Evolutionary conservation across 441 rosid species (phyloP).

Genomic region (Pelargonium cotyledonis): DNA sequence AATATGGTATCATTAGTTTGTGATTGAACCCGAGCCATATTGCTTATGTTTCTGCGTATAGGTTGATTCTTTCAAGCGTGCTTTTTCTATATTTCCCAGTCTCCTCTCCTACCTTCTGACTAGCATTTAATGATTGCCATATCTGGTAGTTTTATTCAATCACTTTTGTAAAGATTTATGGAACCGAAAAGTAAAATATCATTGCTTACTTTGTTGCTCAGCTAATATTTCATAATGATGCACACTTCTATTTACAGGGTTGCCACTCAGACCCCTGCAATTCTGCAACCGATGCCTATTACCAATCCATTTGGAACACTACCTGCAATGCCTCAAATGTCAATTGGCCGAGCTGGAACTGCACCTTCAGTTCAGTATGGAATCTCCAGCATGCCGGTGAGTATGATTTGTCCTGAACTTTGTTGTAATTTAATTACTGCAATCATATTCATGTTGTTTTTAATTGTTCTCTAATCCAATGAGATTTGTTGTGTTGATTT

Average conservation of each 20-base stretch:
- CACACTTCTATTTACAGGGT: conserved; percentile 36
- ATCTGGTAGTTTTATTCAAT: not conserved
- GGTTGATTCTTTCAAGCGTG: not conserved
- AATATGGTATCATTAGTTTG: conserved; percentile 1
- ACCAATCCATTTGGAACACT: conserved; percentile 88
- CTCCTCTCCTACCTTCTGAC: not conserved
- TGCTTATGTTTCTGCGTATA: not conserved
- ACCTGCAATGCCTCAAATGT: conserved; percentile 87
- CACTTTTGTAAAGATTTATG: not conserved
- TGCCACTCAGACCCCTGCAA: conserved; percentile 35
- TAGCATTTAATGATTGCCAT: not conserved
- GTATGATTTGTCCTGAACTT: conserved; percentile 20
- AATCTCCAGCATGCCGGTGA: conserved; percentile 89
- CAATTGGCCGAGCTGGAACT: conserved; percentile 71
- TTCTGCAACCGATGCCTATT: conserved; percentile 47
- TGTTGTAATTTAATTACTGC: conserved; percentile 5
- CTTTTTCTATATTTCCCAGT: not conserved
- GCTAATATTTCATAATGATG: conserved; percentile 7
- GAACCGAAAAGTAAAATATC: not conserved
- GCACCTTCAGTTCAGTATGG: conserved; percentile 84
- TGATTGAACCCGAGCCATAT: not conserved
- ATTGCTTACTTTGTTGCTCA: not conserved
- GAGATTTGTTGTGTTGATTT: not conserved
- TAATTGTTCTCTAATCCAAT: too few species aligned
- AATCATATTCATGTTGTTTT: not conserved